A percentile compares a stretch with the other conserved stretches of the same genome.
Evolutionary conservation across 805 yeast species (phyloP).

Genomic region (Yarrowia sp.): DNA sequence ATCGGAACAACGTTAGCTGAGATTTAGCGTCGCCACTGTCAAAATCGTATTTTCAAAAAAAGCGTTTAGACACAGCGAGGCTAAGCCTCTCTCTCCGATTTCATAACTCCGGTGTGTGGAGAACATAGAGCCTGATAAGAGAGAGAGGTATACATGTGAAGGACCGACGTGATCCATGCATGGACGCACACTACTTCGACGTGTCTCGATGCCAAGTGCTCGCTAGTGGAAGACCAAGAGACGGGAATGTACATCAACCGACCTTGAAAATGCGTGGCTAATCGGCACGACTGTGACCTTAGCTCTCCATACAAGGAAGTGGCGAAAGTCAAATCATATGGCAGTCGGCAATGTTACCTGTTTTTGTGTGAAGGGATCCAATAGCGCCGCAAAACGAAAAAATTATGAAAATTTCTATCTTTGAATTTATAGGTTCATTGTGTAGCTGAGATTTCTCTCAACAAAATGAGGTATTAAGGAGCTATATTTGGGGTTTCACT

Average conservation of each 20-base stretch:
- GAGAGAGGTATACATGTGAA: not conserved
- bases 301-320: not conserved
- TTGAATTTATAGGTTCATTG: not conserved
- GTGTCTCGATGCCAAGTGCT: not conserved
- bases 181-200: not conserved
- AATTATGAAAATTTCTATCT: not conserved
- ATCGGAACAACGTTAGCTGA: not conserved
- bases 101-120: not conserved
- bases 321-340: not conserved
- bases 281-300: not conserved
- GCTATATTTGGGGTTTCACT: too few species aligned
- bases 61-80: not conserved
- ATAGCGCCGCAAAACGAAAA: not conserved
- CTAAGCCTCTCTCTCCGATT: not conserved
- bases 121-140: not conserved
- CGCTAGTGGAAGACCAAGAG: not conserved
- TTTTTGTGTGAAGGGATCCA: not conserved
- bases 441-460: not conserved
- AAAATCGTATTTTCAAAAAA: not conserved
- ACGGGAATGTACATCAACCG: not conserved
- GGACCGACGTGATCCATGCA: not conserved
- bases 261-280: not conserved
- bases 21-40: not conserved
- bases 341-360: not conserved
- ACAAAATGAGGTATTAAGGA: not conserved